Evolutionary conservation across 192 early-diverging fungal genomes (phyloP).

Genomic region (Entomortierella beljakovae): DNA sequence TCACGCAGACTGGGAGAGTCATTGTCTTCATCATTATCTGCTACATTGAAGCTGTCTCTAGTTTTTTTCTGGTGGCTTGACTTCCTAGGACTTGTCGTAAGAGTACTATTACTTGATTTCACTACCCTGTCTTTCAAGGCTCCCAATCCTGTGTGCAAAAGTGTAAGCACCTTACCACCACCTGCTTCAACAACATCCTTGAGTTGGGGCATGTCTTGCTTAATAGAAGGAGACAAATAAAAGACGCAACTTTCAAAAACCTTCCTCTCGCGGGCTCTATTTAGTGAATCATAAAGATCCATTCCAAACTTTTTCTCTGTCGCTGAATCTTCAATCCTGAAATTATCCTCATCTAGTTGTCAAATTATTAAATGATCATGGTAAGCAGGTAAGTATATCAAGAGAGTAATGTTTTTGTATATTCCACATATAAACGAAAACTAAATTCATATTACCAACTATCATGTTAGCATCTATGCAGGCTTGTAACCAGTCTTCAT

Average conservation of each 20-base stretch:
- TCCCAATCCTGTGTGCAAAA: slow-evolving; percentile 27
- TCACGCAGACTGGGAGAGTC: background rate
- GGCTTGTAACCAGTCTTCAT: slow-evolving; percentile 40
- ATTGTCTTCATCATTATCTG: background rate
- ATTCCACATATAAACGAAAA: no score
- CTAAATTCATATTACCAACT: slow-evolving; percentile 16
- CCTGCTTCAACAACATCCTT: slow-evolving; percentile 31
- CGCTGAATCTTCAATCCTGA: slow-evolving; percentile 21
- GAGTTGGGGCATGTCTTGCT: slow-evolving; percentile 20
- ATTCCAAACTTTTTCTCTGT: slow-evolving; percentile 34
- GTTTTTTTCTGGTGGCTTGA: background rate
- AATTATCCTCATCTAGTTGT: slow-evolving; percentile 43
- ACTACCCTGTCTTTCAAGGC: slow-evolving; percentile 34
- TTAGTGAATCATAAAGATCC: slow-evolving; percentile 27
- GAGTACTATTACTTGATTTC: background rate
- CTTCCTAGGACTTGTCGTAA: background rate
- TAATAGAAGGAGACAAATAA: slow-evolving; percentile 37
- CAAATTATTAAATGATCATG: no score
- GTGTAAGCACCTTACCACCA: slow-evolving; percentile 28
- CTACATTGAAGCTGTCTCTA: background rate
- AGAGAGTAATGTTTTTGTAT: no score
- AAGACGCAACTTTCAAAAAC: slow-evolving; percentile 43
- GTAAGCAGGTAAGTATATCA: no score
- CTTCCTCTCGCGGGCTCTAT: slow-evolving; percentile 25
- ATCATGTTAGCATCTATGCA: slow-evolving; percentile 46